These are phyloP conservation scores for Umbellularia californica DNA, from an alignment of 164 flowering plant species.

Conservation along the genomic window DNA sequence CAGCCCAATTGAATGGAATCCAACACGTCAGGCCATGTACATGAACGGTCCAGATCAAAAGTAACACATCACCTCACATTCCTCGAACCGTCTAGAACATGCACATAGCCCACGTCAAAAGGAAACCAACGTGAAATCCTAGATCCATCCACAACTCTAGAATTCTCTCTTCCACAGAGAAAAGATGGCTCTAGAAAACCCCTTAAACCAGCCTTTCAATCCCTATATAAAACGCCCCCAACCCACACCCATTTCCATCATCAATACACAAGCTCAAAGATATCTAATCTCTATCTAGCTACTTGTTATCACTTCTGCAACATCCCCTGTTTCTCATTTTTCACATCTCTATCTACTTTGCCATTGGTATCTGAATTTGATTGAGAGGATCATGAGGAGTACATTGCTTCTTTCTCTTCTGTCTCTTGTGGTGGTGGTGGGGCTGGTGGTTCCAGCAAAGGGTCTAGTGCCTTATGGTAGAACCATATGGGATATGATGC, in stretches of 20 bases:
- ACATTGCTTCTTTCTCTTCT: background rate
- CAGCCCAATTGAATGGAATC: too few species aligned
- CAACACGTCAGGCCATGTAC: too few species aligned
- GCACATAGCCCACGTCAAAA: too few species aligned
- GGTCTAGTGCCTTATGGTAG: constrained; percentile 31
- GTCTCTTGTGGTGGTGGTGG: background rate
- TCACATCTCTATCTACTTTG: background rate
- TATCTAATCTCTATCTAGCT: background rate
- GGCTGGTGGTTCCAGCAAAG: constrained; percentile 1
- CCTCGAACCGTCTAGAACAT: too few species aligned
- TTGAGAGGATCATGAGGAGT: background rate
- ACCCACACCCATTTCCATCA: background rate
- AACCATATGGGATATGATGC: constrained; percentile 26
- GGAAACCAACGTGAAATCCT: too few species aligned
- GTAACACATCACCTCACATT: too few species aligned
- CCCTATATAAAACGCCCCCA: background rate
- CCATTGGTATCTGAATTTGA: background rate
- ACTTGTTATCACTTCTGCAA: background rate
- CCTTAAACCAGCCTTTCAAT: background rate
- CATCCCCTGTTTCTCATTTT: background rate
- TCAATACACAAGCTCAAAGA: background rate
- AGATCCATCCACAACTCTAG: too few species aligned
- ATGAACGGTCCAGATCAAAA: too few species aligned
- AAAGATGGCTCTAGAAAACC: background rate
- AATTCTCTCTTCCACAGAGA: too few species aligned